Conservation (phyloP, 257 asterid genomes). For the Nicotiana attenuata region DNA sequence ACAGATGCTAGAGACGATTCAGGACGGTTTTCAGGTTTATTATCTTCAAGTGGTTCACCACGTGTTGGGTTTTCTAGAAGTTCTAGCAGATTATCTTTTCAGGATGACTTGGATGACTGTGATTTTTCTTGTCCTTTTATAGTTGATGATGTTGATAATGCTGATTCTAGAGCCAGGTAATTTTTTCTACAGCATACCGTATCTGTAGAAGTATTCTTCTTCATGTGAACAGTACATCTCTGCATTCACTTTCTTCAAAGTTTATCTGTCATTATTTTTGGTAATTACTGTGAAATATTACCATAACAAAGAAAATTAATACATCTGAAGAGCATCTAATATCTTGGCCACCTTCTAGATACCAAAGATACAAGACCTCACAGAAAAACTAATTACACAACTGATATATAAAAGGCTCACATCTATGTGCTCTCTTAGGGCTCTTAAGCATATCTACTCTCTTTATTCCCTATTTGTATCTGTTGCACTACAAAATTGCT, state of each 20-base stretch:
- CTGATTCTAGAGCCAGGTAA: conserved; percentile 67
- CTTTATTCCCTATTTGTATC: no score
- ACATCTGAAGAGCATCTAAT: no score
- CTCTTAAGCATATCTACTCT: no score
- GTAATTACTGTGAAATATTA: no score
- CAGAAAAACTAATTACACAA: no score
- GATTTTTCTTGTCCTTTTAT: conserved; percentile 88
- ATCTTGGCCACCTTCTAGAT: no score
- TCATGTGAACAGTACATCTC: background rate
- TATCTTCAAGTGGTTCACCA: conserved; percentile 87
- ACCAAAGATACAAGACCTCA: no score
- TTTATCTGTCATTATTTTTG: background rate
- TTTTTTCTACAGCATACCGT: background rate
- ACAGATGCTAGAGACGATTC: conserved; percentile 89
- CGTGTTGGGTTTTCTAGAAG: conserved; percentile 79
- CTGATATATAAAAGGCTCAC: no score
- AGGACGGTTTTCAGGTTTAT: conserved; percentile 85
- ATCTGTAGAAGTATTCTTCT: background rate
- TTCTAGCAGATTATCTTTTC: conserved; percentile 91
- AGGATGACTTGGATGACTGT: conserved; percentile 80
- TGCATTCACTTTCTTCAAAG: background rate
- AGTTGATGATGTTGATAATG: conserved; percentile 88
- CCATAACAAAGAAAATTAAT: no score
- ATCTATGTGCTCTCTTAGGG: no score
- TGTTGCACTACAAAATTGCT: no score